Base-by-base conservation (phyloP, 805 yeast species). In the Ogataea philodendri region DNA sequence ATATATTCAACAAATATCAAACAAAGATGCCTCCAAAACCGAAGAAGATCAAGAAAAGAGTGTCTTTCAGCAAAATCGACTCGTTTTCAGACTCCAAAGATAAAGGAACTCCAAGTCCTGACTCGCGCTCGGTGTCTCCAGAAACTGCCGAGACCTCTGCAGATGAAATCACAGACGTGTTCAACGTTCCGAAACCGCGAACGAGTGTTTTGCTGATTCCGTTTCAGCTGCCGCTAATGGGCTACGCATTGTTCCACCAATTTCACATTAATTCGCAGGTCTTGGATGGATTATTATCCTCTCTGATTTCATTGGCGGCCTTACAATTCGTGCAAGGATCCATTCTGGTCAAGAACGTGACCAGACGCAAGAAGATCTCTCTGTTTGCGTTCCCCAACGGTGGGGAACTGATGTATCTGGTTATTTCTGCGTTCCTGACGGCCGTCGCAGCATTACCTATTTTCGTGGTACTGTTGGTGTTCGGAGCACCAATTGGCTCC, bases 401-500 rank as follows among this genome's bases (percentile, higher is more conserved):
- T 5, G 46, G 51, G 10, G 54, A 51, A 20, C 22, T 49, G 7
- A 25, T 54, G 17, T 55, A 66, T 24, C 26, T 65, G 7, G 16
- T 49, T 5, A 54, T 65, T 15, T 42, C 66, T 10, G 18, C 61
- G 1, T 32, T 63, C 5, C 35, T 68, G 3, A 55, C 73, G 2
- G 18, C 65, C 1, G 16, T 62, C 3, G 45, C 66, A n/a, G 51
- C 75, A 5, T 23, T 62, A 1, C 71, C 69, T 3, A 37, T 66
- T n/a, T 68, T 65, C 41, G 38, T 59, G 7, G 40, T 56, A 2
- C 55, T 82, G 29, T 65, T 87, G 2, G 49, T 87, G 9, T 76
- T 85, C 52, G 97, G 97, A 6, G 94, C 96, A 0, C 96, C 96
- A 9, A 64, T 83, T 26, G 62, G 75, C 1, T 64, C 74, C 1